These are phyloP conservation scores for Phlyctochytrium planicorne DNA, from an alignment of 192 early-diverging fungal species.

Conservation along the genomic window DNA sequence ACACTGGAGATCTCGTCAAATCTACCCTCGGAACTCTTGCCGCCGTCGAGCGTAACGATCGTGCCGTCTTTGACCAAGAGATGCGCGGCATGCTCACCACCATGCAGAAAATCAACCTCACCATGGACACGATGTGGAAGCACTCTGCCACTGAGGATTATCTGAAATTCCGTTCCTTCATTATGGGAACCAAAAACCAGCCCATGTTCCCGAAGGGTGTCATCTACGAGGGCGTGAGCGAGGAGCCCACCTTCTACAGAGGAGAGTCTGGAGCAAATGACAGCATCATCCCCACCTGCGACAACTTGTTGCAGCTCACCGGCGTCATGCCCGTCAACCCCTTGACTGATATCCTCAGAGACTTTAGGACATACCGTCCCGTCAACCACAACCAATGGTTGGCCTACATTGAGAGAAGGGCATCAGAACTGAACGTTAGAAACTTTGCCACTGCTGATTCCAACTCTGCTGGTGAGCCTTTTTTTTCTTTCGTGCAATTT, in stretches of 20 bases:
- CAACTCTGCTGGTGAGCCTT: conserved; percentile 52
- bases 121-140: conserved; percentile 81
- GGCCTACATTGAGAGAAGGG: conserved; percentile 57
- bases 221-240: conserved; percentile 70
- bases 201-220: conserved; percentile 90
- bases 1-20: conserved; percentile 67
- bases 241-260: conserved; percentile 62
- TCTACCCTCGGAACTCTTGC: conserved; percentile 60
- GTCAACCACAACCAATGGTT: conserved; percentile 79
- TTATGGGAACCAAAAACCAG: conserved; percentile 86
- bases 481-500: not conserved
- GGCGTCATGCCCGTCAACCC: conserved; percentile 76
- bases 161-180: conserved; percentile 86
- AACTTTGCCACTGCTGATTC: conserved; percentile 37
- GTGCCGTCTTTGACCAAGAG: conserved; percentile 60
- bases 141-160: conserved; percentile 70
- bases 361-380: conserved; percentile 77
- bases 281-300: conserved; percentile 80
- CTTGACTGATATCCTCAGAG: conserved; percentile 70
- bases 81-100: conserved; percentile 57
- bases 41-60: conserved; percentile 49
- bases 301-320: conserved; percentile 83
- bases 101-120: conserved; percentile 68
- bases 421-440: conserved; percentile 25
- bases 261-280: conserved; percentile 88